Evolutionary conservation across 2,329 filamentous ascomycete genomes (phyloP).

Genomic region (Bipolaris oryzae): DNA sequence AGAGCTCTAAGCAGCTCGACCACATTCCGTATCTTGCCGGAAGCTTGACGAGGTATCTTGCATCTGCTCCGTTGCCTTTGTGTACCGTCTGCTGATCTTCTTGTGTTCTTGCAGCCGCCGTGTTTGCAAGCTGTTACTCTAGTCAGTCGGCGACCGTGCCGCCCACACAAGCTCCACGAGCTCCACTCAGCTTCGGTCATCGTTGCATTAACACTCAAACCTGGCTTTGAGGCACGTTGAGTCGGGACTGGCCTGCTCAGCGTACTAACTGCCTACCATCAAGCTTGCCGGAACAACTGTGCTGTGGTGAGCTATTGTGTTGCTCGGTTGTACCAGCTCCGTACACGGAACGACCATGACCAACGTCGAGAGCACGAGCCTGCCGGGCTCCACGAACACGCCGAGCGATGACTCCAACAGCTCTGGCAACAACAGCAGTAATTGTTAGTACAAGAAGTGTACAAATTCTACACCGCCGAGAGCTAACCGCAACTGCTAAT

Average conservation of each 20-base stretch:
- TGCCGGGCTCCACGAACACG: slow-evolving; percentile 35
- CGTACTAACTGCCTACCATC: slow-evolving; percentile 2
- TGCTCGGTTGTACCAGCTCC: slow-evolving; percentile 20
- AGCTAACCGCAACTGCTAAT: slow-evolving; percentile 27
- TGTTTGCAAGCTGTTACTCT: slow-evolving; percentile 30
- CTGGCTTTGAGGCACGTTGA: slow-evolving; percentile 5
- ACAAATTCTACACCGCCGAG: not conserved
- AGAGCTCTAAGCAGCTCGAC: slow-evolving; percentile 6
- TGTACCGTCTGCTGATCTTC: slow-evolving; percentile 31
- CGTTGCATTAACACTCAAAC: slow-evolving; percentile 8
- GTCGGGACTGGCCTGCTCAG: not conserved
- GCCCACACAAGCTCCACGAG: slow-evolving; percentile 21
- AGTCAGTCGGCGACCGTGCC: slow-evolving; percentile 26
- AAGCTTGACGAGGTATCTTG: slow-evolving; percentile 26
- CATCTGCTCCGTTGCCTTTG: slow-evolving; percentile 3
- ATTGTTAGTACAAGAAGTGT: slow-evolving; percentile 34
- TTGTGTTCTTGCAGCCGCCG: slow-evolving; percentile 25
- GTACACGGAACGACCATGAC: slow-evolving; percentile 29
- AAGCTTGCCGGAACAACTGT: slow-evolving; percentile 15
- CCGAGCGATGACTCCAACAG: slow-evolving; percentile 39
- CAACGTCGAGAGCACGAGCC: slow-evolving; percentile 32
- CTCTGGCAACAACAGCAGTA: slow-evolving; percentile 37
- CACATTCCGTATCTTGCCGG: slow-evolving; percentile 9
- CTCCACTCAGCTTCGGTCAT: slow-evolving; percentile 14
- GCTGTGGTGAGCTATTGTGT: slow-evolving; percentile 15